Evolutionary conservation across 2,329 filamentous ascomycete genomes (phyloP).

Genomic region (Colletotrichum higginsianum): DNA sequence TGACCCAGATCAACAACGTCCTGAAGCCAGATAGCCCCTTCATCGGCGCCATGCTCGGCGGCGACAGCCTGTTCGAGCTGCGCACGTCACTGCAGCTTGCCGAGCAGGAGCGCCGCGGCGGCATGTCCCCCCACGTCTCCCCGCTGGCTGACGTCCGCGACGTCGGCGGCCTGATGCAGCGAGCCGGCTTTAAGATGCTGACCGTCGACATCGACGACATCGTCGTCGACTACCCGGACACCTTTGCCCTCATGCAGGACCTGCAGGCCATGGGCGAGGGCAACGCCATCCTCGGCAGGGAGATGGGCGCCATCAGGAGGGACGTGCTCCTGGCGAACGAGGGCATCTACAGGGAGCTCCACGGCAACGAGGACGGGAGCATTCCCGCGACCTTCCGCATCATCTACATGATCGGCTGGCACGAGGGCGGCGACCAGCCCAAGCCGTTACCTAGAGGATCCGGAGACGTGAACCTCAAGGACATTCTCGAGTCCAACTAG

Average conservation of each 20-base stretch:
- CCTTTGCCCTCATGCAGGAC: constrained; percentile 92
- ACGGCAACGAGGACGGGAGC: constrained; percentile 83
- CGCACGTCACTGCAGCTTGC: constrained; percentile 94
- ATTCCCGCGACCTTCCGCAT: constrained; percentile 94
- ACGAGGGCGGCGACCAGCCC: constrained; percentile 83
- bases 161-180: constrained; percentile 87
- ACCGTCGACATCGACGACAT: constrained; percentile 99
- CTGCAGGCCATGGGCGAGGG: constrained; percentile 96
- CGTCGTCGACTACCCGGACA: constrained; percentile 92
- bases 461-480: constrained; percentile 89
- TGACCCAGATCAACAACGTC: constrained; percentile 87
- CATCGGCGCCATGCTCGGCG: constrained; percentile 95
- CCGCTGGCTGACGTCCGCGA: constrained; percentile 94
- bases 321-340: constrained; percentile 92
- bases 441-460: constrained; percentile 87
- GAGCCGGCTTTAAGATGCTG: constrained; percentile 93
- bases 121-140: constrained; percentile 90
- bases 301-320: constrained; percentile 81
- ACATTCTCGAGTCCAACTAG: constrained; percentile 73
- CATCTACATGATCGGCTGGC: constrained; percentile 99
- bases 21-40: constrained; percentile 94
- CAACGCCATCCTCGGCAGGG: constrained; percentile 89
- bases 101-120: constrained; percentile 90
- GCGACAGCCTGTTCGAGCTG: constrained; percentile 93
- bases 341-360: constrained; percentile 88